Evolutionary conservation across 768 basidiomycete species (phyloP), one percentile per base, ranked within the genome.

Genomic region (Phanerodontia chrysosporium): DNA sequence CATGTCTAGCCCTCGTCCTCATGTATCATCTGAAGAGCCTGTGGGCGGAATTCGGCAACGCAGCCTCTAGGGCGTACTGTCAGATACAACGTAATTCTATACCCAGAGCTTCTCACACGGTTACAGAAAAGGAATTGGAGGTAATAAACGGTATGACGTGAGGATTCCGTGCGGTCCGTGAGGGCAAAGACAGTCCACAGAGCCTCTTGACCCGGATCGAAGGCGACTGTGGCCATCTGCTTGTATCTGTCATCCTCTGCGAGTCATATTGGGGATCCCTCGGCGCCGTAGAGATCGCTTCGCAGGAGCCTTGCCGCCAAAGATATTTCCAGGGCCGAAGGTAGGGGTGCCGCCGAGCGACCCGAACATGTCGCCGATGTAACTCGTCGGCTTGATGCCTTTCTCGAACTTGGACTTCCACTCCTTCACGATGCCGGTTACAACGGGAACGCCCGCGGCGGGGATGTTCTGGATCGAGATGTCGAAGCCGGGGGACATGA

Each of bases 391-490:
- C 49, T 62, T 62, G 29, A 78, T 65, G 21, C 77, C 77, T 2
- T 36, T 51, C 28, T 55, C 61, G 63, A 75, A 78, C 28, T 57
- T 58, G 2, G 61, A 49, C 25, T 72, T 58, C 77, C 77, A 78
- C 49, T 69, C 66, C 6, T 44, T 39, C 24, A 76, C 30, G 58
- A 78, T 76, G 45, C 69, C 70, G 55, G 71, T 49, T 35, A 77
- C 73, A 55, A 79, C 69, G 27, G 72, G 69, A 29, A 69, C 63
- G 28, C 74, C 75, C 16, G 73, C 76, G 28, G 73, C 61, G 55
- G 68, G 57, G 42, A 79, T 68, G 66, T 79, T 79, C 61, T 57
- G 48, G 36, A 77, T 63, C 0, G 77, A 64, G 0, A 70, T 64
- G 3, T 51, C 62, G 66, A 72, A 74, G 10, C 74, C 76, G 10